These are phyloP conservation scores for Brasilioporus rufonigricans DNA, from an alignment of 768 basidiomycete genomes.

Conservation along the genomic window DNA sequence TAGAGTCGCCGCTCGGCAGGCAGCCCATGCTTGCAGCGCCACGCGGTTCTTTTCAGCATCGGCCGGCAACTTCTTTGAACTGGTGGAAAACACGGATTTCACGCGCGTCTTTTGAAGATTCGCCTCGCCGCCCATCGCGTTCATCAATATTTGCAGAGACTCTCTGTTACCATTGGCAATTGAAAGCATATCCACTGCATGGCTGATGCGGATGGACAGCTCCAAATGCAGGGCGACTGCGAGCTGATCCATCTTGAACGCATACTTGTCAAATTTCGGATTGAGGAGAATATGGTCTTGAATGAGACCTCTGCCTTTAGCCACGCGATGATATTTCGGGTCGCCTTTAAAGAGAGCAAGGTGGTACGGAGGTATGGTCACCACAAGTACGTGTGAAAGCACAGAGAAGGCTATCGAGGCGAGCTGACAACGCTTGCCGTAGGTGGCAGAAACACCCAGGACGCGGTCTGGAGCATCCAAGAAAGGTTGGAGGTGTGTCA, in stretches of 20 bases:
- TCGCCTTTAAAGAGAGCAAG: background rate
- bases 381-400: conserved; percentile 31
- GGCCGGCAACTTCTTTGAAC: conserved; percentile 15
- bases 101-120: conserved; percentile 29
- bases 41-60: conserved; percentile 15
- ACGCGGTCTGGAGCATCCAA: conserved; percentile 22
- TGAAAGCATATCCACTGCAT: conserved; percentile 44
- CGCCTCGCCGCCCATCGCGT: conserved; percentile 37
- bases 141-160: conserved; percentile 35
- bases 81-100: conserved; percentile 28
- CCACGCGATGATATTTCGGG: background rate
- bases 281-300: conserved; percentile 34
- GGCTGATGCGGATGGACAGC: conserved; percentile 31
- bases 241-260: conserved; percentile 48
- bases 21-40: conserved; percentile 47
- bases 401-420: conserved; percentile 42
- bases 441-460: conserved; percentile 45
- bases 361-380: conserved; percentile 28
- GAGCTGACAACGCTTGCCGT: conserved; percentile 35
- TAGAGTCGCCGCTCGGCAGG: conserved; percentile 35
- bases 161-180: conserved; percentile 20
- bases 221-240: conserved; percentile 41
- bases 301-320: conserved; percentile 24
- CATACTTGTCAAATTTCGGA: conserved; percentile 30
- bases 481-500: conserved; percentile 28